Evolutionary conservation across 805 yeast species (phyloP).

Genomic region (Clavispora fructus): DNA sequence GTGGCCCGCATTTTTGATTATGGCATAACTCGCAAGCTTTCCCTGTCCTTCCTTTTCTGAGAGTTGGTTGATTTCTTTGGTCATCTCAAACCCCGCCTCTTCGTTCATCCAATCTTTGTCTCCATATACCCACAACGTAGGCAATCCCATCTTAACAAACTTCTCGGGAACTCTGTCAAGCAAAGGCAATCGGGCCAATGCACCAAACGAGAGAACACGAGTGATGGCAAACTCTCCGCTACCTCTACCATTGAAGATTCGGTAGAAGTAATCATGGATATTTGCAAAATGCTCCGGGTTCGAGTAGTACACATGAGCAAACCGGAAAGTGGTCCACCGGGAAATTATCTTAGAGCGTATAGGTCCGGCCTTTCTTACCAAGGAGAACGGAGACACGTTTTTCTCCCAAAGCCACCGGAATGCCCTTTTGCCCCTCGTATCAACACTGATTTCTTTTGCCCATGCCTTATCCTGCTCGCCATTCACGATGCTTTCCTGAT

Average conservation of each 20-base stretch:
- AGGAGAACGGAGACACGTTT: constrained; percentile 50
- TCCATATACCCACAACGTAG: constrained; percentile 60
- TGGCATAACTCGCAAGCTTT: constrained; percentile 18
- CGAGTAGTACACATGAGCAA: constrained; percentile 34
- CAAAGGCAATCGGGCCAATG: constrained; percentile 52
- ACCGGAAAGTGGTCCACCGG: constrained; percentile 47
- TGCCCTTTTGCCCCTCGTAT: constrained; percentile 22
- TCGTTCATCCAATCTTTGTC: constrained; percentile 70
- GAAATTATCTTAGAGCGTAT: constrained; percentile 47
- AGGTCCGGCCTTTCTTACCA: constrained; percentile 50
- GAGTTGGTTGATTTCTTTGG: constrained; percentile 17
- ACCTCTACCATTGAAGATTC: constrained; percentile 49
- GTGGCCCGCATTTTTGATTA: constrained; percentile 45
- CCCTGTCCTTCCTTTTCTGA: constrained; percentile 6
- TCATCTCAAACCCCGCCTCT: constrained; percentile 44
- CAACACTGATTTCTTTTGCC: constrained; percentile 6
- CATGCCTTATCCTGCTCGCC: constrained; percentile 11
- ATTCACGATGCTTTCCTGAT: constrained; percentile 24
- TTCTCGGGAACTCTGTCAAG: constrained; percentile 43
- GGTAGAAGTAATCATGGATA: constrained; percentile 51
- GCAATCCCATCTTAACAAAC: constrained; percentile 37
- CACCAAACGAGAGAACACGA: constrained; percentile 54
- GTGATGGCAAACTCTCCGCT: constrained; percentile 65
- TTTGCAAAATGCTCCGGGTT: constrained; percentile 31
- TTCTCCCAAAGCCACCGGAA: constrained; percentile 46